A percentile compares a stretch with the other conserved stretches of the same genome.
Conservation (phyloP, 148 eudicot genomes). For the Polygonum maritimum region DNA sequence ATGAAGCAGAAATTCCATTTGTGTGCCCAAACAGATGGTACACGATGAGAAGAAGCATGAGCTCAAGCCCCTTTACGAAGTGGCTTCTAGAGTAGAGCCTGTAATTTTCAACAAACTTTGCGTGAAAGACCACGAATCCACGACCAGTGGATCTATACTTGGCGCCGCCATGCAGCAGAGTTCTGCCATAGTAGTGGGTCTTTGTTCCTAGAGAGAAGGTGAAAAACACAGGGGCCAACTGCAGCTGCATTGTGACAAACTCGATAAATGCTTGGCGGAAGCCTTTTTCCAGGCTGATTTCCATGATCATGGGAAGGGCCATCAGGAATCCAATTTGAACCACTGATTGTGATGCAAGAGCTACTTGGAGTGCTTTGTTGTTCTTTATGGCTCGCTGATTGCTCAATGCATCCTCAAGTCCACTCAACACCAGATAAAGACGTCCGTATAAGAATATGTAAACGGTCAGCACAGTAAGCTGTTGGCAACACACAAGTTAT, state of each 20-base stretch:
- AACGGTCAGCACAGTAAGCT: conserved; percentile 53
- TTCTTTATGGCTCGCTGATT: conserved; percentile 27
- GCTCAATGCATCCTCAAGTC: conserved; percentile 48
- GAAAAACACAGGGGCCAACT: conserved; percentile 63
- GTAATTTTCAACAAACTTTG: conserved; percentile 63
- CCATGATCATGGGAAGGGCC: conserved; percentile 81
- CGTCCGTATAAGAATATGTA: conserved; percentile 68
- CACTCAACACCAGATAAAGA: conserved; percentile 66
- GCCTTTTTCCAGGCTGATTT: conserved; percentile 61
- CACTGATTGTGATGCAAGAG: conserved; percentile 63
- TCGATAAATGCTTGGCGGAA: conserved; percentile 52
- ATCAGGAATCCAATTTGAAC: conserved; percentile 60
- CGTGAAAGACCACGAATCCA: conserved; percentile 74
- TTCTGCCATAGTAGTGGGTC: conserved; percentile 64
- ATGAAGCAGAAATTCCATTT: conserved; percentile 31
- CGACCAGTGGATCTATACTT: conserved; percentile 70
- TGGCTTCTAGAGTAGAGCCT: conserved; percentile 64
- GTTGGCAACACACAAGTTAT: conserved; percentile 18
- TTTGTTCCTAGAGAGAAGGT: conserved; percentile 70
- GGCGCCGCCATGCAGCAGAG: conserved; percentile 75
- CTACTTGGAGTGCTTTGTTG: conserved; percentile 62
- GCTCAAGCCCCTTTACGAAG: conserved; percentile 64
- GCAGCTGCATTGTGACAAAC: conserved; percentile 59
- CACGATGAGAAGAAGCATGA: conserved; percentile 52
- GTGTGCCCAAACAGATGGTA: conserved; percentile 49